Evolutionary conservation across 2,329 filamentous ascomycete species (phyloP).

Genomic region (Truncatella angustata): DNA sequence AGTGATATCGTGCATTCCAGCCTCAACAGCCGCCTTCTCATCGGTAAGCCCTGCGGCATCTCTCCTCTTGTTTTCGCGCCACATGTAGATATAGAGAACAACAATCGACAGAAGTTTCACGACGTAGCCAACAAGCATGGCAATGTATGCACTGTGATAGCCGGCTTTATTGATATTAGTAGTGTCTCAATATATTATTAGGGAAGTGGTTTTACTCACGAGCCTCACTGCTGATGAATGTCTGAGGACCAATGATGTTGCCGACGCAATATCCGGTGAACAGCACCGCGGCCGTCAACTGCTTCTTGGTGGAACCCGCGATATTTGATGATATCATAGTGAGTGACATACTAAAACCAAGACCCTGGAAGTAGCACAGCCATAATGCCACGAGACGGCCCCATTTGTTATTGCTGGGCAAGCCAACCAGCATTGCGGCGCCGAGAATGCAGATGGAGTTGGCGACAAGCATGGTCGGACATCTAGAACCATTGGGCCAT

Average conservation of each 20-base stretch:
- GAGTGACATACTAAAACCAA: constrained; percentile 30
- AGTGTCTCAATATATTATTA: background rate
- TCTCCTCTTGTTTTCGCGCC: constrained; percentile 23
- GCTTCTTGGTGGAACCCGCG: constrained; percentile 32
- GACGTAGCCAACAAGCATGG: constrained; percentile 29
- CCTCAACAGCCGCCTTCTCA: constrained; percentile 27
- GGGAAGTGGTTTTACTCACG: constrained; percentile 17
- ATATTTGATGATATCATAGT: constrained; percentile 32
- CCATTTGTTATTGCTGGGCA: constrained; percentile 52
- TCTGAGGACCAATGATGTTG: constrained; percentile 32
- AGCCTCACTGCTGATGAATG: constrained; percentile 22
- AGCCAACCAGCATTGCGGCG: constrained; percentile 47
- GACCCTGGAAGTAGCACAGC: constrained; percentile 38
- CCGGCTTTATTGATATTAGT: constrained; percentile 15
- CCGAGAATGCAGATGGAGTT: constrained; percentile 55
- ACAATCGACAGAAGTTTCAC: constrained; percentile 26
- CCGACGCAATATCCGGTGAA: constrained; percentile 31
- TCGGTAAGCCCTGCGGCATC: constrained; percentile 24
- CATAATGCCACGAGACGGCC: constrained; percentile 55
- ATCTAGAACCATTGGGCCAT: constrained; percentile 48
- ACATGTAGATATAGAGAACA: constrained; percentile 29
- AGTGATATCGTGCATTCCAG: constrained; percentile 29
- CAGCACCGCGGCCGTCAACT: constrained; percentile 26
- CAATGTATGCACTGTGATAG: constrained; percentile 30
- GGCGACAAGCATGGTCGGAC: constrained; percentile 54